Conservation (phyloP, 768 basidiomycete genomes). For the Polyporus arcularius region DNA sequence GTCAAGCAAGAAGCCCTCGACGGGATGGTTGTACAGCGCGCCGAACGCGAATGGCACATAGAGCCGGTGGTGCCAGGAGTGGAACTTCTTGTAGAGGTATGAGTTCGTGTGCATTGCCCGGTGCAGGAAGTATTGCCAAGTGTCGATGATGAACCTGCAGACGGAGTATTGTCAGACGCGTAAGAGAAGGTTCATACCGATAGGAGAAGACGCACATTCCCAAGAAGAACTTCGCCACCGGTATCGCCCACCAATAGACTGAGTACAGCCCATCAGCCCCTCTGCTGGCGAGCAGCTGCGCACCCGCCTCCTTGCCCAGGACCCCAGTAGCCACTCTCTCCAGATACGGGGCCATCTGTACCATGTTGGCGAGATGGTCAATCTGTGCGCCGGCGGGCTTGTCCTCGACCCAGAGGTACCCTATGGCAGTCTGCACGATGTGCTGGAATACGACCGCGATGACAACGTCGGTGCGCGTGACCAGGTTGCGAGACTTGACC, state of each 20-base stretch:
- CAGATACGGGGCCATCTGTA: conserved; percentile 38
- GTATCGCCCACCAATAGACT: conserved; percentile 94
- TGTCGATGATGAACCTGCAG: conserved; percentile 87
- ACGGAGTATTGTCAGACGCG: not conserved
- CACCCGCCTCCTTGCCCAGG: conserved; percentile 44
- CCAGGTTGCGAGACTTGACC: conserved; percentile 72
- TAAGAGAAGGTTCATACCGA: not conserved
- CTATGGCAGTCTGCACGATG: conserved; percentile 76
- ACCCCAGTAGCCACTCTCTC: conserved; percentile 38
- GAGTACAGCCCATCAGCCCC: conserved; percentile 53
- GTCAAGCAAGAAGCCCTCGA: conserved; percentile 93
- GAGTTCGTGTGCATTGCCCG: conserved; percentile 89
- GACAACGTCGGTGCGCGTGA: conserved; percentile 69
- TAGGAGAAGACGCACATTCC: conserved; percentile 74
- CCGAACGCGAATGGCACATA: conserved; percentile 98
- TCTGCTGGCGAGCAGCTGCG: conserved; percentile 35
- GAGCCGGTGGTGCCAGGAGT: conserved; percentile 93
- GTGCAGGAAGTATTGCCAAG: conserved; percentile 98
- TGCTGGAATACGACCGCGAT: conserved; percentile 87
- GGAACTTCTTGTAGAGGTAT: conserved; percentile 88
- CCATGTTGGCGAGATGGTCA: conserved; percentile 45
- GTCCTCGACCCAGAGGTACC: conserved; percentile 64
- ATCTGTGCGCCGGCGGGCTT: conserved; percentile 22
- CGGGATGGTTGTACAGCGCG: conserved; percentile 94
- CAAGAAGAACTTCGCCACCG: conserved; percentile 64